Base-by-base conservation (phyloP, 163 green algal genomes). In the Scenedesmus sp. region DNA sequence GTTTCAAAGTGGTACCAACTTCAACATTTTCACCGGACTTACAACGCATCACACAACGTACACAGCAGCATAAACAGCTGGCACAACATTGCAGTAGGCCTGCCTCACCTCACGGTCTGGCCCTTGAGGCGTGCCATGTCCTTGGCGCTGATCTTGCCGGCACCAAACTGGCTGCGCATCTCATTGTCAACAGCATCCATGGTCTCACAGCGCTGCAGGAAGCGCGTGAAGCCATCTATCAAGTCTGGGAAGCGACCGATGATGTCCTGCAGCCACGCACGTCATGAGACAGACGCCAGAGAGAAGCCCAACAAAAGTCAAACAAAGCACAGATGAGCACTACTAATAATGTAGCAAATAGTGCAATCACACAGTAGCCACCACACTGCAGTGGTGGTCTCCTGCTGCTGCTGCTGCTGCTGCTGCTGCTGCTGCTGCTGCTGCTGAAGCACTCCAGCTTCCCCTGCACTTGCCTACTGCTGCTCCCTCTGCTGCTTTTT, bases 191-290 rank as follows among this genome's bases (percentile, higher is more conserved):
- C 65, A 18, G 65, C 37, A 26, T 96, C 96, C 16, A 96, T 93
- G 2, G 93, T 91, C 92, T 98, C 97, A 61, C 95, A 98, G 59
- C 96, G 92, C 89, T 92, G 89, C 73, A 99, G 91, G 90, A 98
- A 98, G 51, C 97, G 96, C 81, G 97, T 95, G 92, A 99, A 98
- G 83, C 89, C 83, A 10, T 85, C 96, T 93, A 98, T 93, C 51
- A 99, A 95, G 94, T 99, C 98, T 2, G 94, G 94, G 90, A 96
- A 95, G 35, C 95, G 94, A 40, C 96, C 96, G 6, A 99, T 95
- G 79, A 99, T 97, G 94, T 99, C 98, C 53, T 96, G 93, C 72
- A 98, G 46, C 15, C 20, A 46, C 3, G n/a, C n/a, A n/a, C n/a
- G n/a, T n/a, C n/a, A n/a, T n/a, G n/a, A n/a, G 40, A 82, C 18